These are phyloP conservation scores for Eucalyptus sideroxylon DNA, from an alignment of 345 rosid species.

Conservation along the genomic window DNA sequence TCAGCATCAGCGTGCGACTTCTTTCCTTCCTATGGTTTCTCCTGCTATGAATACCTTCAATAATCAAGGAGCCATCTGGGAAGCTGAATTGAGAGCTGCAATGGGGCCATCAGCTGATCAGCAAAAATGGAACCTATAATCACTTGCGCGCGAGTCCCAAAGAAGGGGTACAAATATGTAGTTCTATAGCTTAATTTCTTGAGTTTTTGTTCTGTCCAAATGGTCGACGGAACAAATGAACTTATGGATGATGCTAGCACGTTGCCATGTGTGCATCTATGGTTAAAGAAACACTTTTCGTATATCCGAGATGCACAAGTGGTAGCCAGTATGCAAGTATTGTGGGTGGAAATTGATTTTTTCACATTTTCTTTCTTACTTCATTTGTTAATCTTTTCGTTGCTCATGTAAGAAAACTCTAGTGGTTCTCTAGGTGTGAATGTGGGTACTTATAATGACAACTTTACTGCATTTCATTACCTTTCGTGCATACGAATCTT, in stretches of 20 bases:
- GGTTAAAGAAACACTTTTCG: not conserved
- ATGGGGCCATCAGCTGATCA: not conserved
- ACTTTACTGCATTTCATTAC: not conserved
- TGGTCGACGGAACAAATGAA: not conserved
- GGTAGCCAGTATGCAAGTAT: not conserved
- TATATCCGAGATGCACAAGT: not conserved
- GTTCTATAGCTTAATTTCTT: not conserved
- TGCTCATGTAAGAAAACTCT: not conserved
- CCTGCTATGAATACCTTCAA: not conserved
- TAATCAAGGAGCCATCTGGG: not conserved
- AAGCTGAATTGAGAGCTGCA: not conserved
- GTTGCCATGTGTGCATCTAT: not conserved
- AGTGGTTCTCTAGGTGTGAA: not conserved
- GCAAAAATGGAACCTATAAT: not conserved
- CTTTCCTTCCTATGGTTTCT: not conserved
- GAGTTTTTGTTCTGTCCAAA: not conserved
- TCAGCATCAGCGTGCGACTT: not conserved
- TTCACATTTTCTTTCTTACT: not conserved
- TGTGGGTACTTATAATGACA: not conserved
- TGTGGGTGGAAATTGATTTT: not conserved
- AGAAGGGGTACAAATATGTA: not conserved
- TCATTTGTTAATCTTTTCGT: not conserved
- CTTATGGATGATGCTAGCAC: not conserved
- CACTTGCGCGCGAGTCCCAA: not conserved
- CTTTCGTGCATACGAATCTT: not conserved